phyloP scores from a whole-genome alignment of 768 basidiomycete species.

The Crassisporium funariophilum region DNA sequence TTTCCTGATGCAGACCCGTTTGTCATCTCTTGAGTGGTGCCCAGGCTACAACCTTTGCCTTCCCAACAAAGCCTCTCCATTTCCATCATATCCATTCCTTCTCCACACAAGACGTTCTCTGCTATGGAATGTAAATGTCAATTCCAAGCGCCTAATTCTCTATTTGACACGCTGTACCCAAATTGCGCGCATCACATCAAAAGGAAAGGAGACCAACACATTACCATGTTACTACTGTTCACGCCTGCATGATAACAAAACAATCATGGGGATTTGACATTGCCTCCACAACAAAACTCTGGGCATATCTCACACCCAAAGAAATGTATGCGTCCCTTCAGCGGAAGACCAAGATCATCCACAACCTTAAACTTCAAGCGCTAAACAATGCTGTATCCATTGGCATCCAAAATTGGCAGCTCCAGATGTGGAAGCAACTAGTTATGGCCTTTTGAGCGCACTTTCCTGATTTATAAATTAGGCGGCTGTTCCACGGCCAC shows the following conservation, averaged over 20 bases:
- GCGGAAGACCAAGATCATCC: neutral
- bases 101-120: neutral
- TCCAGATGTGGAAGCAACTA: neutral
- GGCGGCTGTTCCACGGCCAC: constrained; percentile 16
- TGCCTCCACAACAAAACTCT: neutral
- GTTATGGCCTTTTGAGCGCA: constrained; percentile 12
- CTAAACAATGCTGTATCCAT: neutral
- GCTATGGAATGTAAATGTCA: neutral
- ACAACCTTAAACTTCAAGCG: neutral
- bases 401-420: neutral
- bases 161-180: neutral
- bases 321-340: neutral
- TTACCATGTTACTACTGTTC: neutral
- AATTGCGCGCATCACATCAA: neutral
- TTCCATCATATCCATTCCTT: neutral
- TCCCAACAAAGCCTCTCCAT: neutral
- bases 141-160: neutral
- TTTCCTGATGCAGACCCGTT: too few relatives aligned
- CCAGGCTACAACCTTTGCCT: neutral
- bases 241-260: neutral
- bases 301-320: neutral
- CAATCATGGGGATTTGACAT: neutral
- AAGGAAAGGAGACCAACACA: neutral
- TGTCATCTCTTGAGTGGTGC: neutral
- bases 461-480: constrained; percentile 18